Percentiles rank a stretch among this genome's conserved stretches.
Evolutionary conservation across 2,329 filamentous ascomycete species (phyloP).

Genomic region (Cytospora paraplurivora): DNA sequence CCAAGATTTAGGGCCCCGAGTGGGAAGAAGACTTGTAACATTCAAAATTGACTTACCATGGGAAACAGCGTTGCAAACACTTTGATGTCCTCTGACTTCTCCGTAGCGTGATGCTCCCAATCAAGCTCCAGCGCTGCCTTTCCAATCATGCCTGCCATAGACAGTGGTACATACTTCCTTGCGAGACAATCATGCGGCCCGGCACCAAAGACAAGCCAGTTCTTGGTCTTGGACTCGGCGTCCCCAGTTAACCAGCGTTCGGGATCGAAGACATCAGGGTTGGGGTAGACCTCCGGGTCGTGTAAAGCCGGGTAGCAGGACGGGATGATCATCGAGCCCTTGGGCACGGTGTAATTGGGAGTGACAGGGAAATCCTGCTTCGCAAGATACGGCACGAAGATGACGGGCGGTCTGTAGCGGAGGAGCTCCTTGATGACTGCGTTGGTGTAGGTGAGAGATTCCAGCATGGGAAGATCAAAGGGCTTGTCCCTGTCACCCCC

Average conservation of each 20-base stretch:
- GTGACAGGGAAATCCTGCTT: conserved; percentile 52
- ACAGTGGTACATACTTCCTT: conserved; percentile 51
- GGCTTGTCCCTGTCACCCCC: conserved; percentile 44
- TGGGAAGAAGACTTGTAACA: neutral
- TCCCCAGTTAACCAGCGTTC: conserved; percentile 56
- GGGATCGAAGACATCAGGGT: conserved; percentile 51
- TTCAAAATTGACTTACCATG: conserved; percentile 42
- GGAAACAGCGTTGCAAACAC: conserved; percentile 54
- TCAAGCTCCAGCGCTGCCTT: conserved; percentile 53
- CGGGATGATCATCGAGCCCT: conserved; percentile 52
- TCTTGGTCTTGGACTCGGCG: conserved; percentile 52
- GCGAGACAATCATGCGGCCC: conserved; percentile 48
- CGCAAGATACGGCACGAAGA: conserved; percentile 55
- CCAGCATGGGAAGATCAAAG: conserved; percentile 49
- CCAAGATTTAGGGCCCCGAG: too few relatives aligned
- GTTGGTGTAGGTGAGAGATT: conserved; percentile 53
- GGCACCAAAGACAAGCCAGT: conserved; percentile 56
- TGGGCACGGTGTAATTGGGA: conserved; percentile 50
- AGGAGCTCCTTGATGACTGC: conserved; percentile 57
- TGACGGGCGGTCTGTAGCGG: conserved; percentile 54
- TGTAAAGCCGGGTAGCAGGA: conserved; percentile 56
- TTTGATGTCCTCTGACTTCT: conserved; percentile 50
- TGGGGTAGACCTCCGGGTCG: conserved; percentile 49
- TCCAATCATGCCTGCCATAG: conserved; percentile 55
- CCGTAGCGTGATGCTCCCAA: conserved; percentile 53